These are phyloP conservation scores for Blepharisma japonicum DNA, from an alignment of 73 alveolate species.

Conservation along the genomic window DNA sequence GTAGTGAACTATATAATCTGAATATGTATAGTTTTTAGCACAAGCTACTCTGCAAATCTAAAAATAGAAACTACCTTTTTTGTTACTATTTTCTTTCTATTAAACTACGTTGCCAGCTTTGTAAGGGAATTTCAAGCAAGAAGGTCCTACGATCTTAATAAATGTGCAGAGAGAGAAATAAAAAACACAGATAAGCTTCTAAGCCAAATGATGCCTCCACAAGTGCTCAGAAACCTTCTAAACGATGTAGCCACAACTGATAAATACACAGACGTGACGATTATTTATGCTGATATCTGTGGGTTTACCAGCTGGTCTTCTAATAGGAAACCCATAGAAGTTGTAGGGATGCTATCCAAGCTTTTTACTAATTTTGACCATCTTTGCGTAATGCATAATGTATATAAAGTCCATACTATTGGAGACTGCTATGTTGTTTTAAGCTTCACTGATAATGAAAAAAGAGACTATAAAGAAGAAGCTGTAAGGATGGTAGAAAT, in stretches of 20 bases:
- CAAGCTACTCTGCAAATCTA: background rate
- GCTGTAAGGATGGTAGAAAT: slow-evolving; percentile 87
- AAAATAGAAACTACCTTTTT: background rate
- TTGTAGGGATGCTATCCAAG: slow-evolving; percentile 84
- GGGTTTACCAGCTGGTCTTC: slow-evolving; percentile 77
- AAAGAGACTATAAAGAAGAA: slow-evolving; percentile 88
- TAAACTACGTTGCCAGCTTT: background rate
- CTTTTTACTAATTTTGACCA: slow-evolving; percentile 92
- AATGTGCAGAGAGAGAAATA: slow-evolving; percentile 24
- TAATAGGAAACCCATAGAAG: slow-evolving; percentile 86
- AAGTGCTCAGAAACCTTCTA: slow-evolving; percentile 49
- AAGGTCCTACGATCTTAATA: background rate
- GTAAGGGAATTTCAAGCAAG: slow-evolving; percentile 8
- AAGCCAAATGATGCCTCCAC: slow-evolving; percentile 21
- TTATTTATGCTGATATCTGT: slow-evolving; percentile 91
- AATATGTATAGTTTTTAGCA: background rate
- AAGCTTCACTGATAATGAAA: slow-evolving; percentile 70
- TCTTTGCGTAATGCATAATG: slow-evolving; percentile 82
- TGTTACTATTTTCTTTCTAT: background rate
- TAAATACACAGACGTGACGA: slow-evolving; percentile 84
- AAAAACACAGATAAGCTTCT: slow-evolving; percentile 29
- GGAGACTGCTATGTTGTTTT: slow-evolving; percentile 97
- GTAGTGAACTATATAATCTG: background rate
- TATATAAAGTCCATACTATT: slow-evolving; percentile 94
- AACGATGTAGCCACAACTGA: slow-evolving; percentile 84